These are phyloP conservation scores for Neofusicoccum cordaticola DNA, from an alignment of 2,329 filamentous ascomycete species.

Conservation along the genomic window DNA sequence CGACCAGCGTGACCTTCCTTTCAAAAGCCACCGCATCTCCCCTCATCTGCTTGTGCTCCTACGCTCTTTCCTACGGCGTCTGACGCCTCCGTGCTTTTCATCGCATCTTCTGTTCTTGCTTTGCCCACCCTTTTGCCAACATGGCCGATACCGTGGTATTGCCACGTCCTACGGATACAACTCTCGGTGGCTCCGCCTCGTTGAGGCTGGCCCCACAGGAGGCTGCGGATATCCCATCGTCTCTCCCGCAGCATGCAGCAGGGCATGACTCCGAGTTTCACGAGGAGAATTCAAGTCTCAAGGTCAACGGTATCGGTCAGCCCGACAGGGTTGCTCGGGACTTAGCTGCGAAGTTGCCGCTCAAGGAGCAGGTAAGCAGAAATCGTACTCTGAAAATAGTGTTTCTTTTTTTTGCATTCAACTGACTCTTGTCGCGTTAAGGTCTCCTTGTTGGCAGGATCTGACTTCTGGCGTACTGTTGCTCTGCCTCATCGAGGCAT, in stretches of 20 bases:
- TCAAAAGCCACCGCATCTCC: neutral
- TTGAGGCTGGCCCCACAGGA: neutral
- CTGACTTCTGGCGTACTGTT: slow-evolving; percentile 69
- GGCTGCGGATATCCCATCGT: neutral
- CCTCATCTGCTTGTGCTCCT: neutral
- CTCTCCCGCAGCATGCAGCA: neutral
- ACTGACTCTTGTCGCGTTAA: slow-evolving; percentile 16
- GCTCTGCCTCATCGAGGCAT: slow-evolving; percentile 59
- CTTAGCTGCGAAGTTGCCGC: slow-evolving; percentile 33
- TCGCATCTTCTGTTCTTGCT: neutral
- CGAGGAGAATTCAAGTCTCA: slow-evolving; percentile 11
- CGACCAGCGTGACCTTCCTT: neutral
- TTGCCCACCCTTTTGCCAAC: neutral
- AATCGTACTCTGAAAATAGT: too few relatives aligned
- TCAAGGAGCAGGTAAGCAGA: slow-evolving; percentile 37
- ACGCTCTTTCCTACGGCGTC: neutral
- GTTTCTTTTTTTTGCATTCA: too few relatives aligned
- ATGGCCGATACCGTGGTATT: slow-evolving; percentile 8
- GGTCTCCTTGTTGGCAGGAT: slow-evolving; percentile 46
- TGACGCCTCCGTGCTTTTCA: neutral
- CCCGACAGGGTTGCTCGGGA: slow-evolving; percentile 35
- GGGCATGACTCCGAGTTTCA: neutral
- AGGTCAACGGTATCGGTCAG: slow-evolving; percentile 30
- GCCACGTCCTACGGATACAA: neutral
- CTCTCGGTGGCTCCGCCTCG: neutral